Evolutionary conservation across 2,329 filamentous ascomycete species (phyloP).

Genomic region (Chaetomiaceae sp.): DNA sequence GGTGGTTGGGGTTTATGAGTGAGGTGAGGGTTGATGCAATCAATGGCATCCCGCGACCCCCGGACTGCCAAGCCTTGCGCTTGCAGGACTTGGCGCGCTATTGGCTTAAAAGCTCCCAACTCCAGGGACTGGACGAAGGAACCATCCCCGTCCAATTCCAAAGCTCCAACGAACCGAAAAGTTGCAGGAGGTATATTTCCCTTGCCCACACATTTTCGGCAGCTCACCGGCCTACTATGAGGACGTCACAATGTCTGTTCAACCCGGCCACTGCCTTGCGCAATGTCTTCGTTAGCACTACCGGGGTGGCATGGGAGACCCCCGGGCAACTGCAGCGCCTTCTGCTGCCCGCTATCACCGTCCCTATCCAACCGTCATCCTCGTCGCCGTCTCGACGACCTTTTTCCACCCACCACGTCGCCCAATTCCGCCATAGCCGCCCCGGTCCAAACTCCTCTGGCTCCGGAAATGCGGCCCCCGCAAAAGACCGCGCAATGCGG

Average conservation of each 20-base stretch:
- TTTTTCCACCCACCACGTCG: conserved; percentile 3
- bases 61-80: conserved; percentile 4
- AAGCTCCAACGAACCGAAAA: neutral
- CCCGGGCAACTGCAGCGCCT: conserved; percentile 23
- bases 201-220: neutral
- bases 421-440: neutral
- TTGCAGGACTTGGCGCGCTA: neutral
- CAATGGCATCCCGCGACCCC: neutral
- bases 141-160: neutral
- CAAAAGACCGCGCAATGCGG: conserved; percentile 30
- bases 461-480: neutral
- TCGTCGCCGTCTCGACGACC: neutral
- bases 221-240: conserved; percentile 34
- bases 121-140: neutral
- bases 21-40: neutral
- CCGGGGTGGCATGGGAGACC: conserved; percentile 29
- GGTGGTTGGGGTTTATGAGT: neutral
- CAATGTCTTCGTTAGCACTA: conserved; percentile 41
- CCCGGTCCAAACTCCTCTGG: neutral
- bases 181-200: neutral
- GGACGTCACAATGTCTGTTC: conserved; percentile 37
- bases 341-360: conserved; percentile 14
- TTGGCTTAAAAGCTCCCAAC: conserved; percentile 16
- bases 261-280: conserved; percentile 44
- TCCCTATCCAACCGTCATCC: neutral